Conservation (phyloP, 805 yeast species). For the Pichia scutulata region DNA sequence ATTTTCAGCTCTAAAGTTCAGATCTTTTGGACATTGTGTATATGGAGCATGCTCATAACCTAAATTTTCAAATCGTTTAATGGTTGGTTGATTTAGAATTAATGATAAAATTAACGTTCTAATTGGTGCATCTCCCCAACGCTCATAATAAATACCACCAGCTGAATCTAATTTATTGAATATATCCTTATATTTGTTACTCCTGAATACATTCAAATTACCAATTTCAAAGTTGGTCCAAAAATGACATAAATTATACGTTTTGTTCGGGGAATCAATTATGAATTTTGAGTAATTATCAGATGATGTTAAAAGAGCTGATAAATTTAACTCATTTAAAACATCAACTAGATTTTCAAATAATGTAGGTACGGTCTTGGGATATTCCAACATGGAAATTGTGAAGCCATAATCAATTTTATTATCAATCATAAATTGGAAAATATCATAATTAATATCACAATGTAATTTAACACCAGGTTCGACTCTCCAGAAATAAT, state of each 20-base stretch:
- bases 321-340: constrained; percentile 30
- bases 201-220: constrained; percentile 61
- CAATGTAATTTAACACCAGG: constrained; percentile 72
- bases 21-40: constrained; percentile 68
- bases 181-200: constrained; percentile 54
- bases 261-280: constrained; percentile 47
- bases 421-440: constrained; percentile 64
- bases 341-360: constrained; percentile 32
- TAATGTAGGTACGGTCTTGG: constrained; percentile 52
- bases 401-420: constrained; percentile 67
- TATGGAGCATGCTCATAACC: constrained; percentile 80
- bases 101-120: constrained; percentile 58
- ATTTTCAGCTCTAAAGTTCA: constrained; percentile 40
- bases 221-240: constrained; percentile 89
- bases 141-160: constrained; percentile 85
- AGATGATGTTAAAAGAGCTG: constrained; percentile 32
- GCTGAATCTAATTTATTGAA: constrained; percentile 62
- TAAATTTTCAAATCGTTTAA: constrained; percentile 69
- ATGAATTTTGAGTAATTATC: constrained; percentile 50
- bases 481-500: constrained; percentile 90
- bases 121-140: constrained; percentile 94
- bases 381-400: constrained; percentile 64
- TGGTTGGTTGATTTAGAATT: constrained; percentile 60
- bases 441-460: constrained; percentile 68
- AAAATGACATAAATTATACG: constrained; percentile 75